phyloP scores from a whole-genome alignment of 768 basidiomycete species.

The Pulveroboletus frians region DNA sequence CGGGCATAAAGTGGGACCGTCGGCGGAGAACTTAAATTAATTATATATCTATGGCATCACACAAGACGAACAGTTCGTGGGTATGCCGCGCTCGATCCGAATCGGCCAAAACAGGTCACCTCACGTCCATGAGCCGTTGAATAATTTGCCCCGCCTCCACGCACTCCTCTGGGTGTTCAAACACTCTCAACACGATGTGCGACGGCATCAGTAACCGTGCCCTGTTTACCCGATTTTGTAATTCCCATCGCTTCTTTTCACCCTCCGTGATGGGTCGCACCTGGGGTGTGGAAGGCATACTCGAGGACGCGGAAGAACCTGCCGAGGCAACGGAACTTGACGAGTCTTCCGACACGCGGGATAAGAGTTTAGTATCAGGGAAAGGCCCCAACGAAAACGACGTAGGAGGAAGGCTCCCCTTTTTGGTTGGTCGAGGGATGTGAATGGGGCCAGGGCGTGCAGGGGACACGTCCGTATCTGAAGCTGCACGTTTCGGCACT shows the following conservation, averaged over 20 bases:
- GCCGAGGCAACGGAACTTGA: conserved; percentile 18
- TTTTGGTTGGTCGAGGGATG: conserved; percentile 13
- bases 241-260: conserved; percentile 50
- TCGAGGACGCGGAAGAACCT: conserved; percentile 20
- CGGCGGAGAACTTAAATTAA: neutral
- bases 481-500: conserved; percentile 15
- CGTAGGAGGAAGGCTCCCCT: conserved; percentile 10
- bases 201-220: conserved; percentile 57
- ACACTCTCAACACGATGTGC: conserved; percentile 57
- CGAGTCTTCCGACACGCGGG: conserved; percentile 25
- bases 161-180: conserved; percentile 66
- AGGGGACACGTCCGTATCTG: conserved; percentile 17
- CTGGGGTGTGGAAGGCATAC: conserved; percentile 6
- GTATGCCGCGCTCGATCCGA: neutral
- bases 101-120: neutral
- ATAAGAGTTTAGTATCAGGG: conserved; percentile 7
- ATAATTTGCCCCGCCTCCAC: conserved; percentile 51
- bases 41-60: neutral
- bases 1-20: neutral
- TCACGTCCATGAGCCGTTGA: conserved; percentile 4
- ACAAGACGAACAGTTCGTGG: neutral
- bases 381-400: conserved; percentile 10
- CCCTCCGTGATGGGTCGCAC: conserved; percentile 38
- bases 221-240: conserved; percentile 61
- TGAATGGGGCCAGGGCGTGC: conserved; percentile 4